Evolutionary conservation across 768 basidiomycete species (phyloP).

Genomic region (Suillus weaverae): DNA sequence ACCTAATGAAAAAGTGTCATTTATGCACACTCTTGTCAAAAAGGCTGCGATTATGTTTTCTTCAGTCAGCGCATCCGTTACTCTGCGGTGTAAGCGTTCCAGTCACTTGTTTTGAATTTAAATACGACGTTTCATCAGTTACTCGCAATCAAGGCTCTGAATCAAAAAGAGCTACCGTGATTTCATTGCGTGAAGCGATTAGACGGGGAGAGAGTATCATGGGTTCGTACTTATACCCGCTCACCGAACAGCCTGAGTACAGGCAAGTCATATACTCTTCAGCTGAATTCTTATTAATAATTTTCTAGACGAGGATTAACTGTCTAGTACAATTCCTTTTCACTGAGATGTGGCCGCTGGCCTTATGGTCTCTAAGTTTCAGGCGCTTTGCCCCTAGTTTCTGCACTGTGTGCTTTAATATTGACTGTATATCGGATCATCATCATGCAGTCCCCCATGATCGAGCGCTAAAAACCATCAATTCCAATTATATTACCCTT

Average conservation of each 20-base stretch:
- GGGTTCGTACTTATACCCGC: constrained; percentile 63
- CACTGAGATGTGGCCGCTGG: neutral
- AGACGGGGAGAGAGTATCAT: constrained; percentile 69
- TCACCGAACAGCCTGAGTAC: constrained; percentile 56
- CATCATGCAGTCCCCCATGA: neutral
- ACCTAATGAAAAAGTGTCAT: constrained; percentile 46
- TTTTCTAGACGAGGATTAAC: neutral
- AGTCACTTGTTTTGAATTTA: constrained; percentile 7
- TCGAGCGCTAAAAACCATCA: constrained; percentile 25
- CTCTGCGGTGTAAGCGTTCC: constrained; percentile 66
- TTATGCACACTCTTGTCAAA: constrained; percentile 36
- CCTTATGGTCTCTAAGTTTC: neutral
- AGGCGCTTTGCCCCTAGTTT: constrained; percentile 51
- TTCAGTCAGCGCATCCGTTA: constrained; percentile 56
- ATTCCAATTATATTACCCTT: constrained; percentile 59
- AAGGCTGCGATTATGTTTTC: constrained; percentile 48
- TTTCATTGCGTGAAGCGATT: constrained; percentile 70
- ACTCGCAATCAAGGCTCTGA: constrained; percentile 69
- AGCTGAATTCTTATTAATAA: neutral
- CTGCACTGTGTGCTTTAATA: constrained; percentile 49
- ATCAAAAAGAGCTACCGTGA: constrained; percentile 65
- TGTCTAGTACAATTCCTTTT: neutral
- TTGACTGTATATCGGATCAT: constrained; percentile 50
- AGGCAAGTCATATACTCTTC: constrained; percentile 42
- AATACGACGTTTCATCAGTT: constrained; percentile 32